Conservation (phyloP, 345 rosid species). For the Eucalyptus microcorys region DNA sequence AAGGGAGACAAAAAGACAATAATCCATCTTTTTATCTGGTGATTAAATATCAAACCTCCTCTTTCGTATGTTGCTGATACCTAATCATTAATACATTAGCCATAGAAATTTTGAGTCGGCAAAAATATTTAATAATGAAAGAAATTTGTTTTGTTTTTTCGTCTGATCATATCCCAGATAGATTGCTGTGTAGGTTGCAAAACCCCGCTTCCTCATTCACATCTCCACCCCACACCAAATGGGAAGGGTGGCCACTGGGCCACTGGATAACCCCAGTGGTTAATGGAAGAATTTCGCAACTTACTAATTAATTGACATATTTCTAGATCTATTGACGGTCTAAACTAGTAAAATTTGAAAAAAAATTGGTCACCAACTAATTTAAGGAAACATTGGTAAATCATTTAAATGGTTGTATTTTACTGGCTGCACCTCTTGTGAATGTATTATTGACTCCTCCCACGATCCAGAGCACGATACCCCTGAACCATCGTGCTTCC, state of each 20-base stretch:
- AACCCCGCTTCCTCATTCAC: too few relatives aligned
- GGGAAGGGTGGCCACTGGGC: too few relatives aligned
- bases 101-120: not conserved
- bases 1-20: not conserved
- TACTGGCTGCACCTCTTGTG: not conserved
- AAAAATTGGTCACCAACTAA: not conserved
- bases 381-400: not conserved
- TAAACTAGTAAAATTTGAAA: not conserved
- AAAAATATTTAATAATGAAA: not conserved
- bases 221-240: too few relatives aligned
- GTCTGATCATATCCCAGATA: too few relatives aligned
- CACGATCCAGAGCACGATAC: not conserved
- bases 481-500: not conserved
- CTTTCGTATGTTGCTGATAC: not conserved
- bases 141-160: not conserved
- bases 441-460: not conserved
- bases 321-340: not conserved
- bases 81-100: not conserved
- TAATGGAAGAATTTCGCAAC: not conserved
- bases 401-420: not conserved
- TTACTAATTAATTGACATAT: not conserved
- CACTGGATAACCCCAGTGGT: too few relatives aligned
- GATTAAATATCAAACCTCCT: not conserved
- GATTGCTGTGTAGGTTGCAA: too few relatives aligned
- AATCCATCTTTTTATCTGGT: not conserved